phyloP scores from a whole-genome alignment of 139 green algal species.

The Chara braunii region DNA sequence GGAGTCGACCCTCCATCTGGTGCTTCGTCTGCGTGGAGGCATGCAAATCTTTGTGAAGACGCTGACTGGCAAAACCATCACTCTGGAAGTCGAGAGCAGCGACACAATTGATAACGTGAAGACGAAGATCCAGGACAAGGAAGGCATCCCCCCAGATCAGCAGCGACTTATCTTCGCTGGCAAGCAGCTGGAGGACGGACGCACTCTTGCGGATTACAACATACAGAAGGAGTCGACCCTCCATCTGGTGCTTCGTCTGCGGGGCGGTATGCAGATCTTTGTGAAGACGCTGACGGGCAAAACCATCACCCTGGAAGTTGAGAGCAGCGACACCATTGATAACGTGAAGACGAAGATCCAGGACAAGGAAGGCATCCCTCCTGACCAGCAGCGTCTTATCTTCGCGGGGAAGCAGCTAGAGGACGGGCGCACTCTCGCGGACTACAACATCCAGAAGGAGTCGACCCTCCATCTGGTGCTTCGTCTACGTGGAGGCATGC shows the following conservation, averaged over 20 bases:
- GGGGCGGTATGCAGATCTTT: conserved; percentile 48
- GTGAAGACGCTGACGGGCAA: conserved; percentile 43
- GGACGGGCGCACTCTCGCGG: conserved; percentile 80
- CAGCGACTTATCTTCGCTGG: conserved; percentile 90
- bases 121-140: conserved; percentile 48
- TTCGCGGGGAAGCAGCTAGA: conserved; percentile 94
- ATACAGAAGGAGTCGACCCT: conserved; percentile 72
- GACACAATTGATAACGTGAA: conserved; percentile 51
- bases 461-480: conserved; percentile 43
- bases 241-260: conserved; percentile 42
- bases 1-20: conserved; percentile 51
- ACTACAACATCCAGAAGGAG: conserved; percentile 94
- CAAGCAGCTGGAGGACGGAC: conserved; percentile 91
- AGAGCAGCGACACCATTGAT: conserved; percentile 46
- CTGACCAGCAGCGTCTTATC: conserved; percentile 89
- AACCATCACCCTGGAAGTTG: conserved; percentile 46
- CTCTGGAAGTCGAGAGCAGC: conserved; percentile 42
- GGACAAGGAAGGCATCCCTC: conserved; percentile 62
- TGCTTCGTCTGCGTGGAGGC: conserved; percentile 68
- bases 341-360: conserved; percentile 50
- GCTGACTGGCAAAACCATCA: conserved; percentile 41
- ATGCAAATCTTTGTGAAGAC: conserved; percentile 53
- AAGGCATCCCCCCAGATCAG: conserved; percentile 78
- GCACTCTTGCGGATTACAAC: conserved; percentile 91
- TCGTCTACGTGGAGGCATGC: conserved; percentile 40